Conservation (phyloP, 805 yeast genomes). For the Candida morakotiae region DNA sequence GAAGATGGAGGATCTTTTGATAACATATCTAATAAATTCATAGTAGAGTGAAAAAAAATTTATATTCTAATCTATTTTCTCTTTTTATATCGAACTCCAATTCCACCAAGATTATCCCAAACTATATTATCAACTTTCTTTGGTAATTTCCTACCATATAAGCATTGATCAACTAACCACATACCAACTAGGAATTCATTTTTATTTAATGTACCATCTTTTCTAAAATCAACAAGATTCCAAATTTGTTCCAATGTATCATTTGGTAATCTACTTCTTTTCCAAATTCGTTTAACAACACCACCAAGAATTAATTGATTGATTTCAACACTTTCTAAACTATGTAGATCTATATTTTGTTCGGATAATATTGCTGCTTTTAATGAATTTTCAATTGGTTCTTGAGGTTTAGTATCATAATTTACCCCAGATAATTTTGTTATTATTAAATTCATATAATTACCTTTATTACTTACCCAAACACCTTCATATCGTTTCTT, state of each 20-base stretch:
- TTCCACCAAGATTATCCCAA: conserved; percentile 72
- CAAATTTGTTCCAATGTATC: conserved; percentile 58
- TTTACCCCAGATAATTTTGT: conserved; percentile 28
- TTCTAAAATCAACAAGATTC: conserved; percentile 63
- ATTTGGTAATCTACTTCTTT: conserved; percentile 65
- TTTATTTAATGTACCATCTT: conserved; percentile 73
- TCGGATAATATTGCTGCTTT: conserved; percentile 36
- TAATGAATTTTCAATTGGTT: conserved; percentile 16
- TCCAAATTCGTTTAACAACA: conserved; percentile 79
- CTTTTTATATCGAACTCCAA: conserved; percentile 41
- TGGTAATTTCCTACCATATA: conserved; percentile 91
- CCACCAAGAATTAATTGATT: conserved; percentile 46
- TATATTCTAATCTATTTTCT: conserved; percentile 8
- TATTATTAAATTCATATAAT: conserved; percentile 42
- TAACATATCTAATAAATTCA: conserved; percentile 40
- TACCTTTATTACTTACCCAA: conserved; percentile 86
- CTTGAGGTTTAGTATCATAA: conserved; percentile 1
- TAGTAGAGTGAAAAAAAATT: conserved; percentile 8
- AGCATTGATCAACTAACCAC: conserved; percentile 96
- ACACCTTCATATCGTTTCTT: conserved; percentile 88
- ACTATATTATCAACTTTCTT: conserved; percentile 58
- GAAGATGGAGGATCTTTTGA: conserved; percentile 27
- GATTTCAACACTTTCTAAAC: conserved; percentile 21
- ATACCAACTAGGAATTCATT: conserved; percentile 91
- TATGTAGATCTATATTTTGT: conserved; percentile 27